Evolutionary conservation across 192 early-diverging fungal species (phyloP), one percentile per base, ranked within the genome.

Genomic region (Chytriomyces sp.): DNA sequence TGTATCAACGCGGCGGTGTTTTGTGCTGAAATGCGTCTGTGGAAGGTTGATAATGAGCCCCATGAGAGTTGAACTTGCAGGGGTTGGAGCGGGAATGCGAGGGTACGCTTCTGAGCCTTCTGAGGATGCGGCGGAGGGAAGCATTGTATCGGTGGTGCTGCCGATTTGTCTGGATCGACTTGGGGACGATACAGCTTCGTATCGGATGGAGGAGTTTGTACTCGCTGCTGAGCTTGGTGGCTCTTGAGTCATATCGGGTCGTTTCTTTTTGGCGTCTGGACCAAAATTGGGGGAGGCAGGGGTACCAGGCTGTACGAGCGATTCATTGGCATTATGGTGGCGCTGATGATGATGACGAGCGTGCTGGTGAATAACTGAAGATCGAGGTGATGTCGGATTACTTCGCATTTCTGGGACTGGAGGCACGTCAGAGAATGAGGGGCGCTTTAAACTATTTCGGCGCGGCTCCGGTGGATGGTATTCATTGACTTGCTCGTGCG

Each of bases 261-360:
- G 53, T 20, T 57, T 57, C 53, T 57, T 57, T 26, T 73, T 73
- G 71, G 18, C 18, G n/a, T 73, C 71, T 62, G 71, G 71, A 45
- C 16, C 35, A 23, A 73, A 46, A 7, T 28, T 73, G 44, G 71
- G 71, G 46, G 71, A 73, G 9, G n/a, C 23, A 20, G 28, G 68
- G 53, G 20, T 57, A 57, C 16, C 53, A 57, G 53, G 53, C 13
- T 13, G 53, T 13, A 57, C 16, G 13, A 20, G 53, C 53, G 53
- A 57, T n/a, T 13, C 13, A 57, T n/a, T 57, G 16, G 53, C 20
- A 20, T 57, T 13, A 13, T 57, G 53, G 53, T 35, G 35, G 35
- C 35, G 35, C 4, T 35, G 35, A 35, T 35, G 35, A 35, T 35
- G 35, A 35, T 35, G 35, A 35, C 35, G 35, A 35, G 35, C 0